A percentile compares a stretch with the other conserved stretches of the same genome.
These are phyloP conservation scores for Fusarium sp. DNA, from an alignment of 2,329 filamentous ascomycete species.

Conservation along the genomic window DNA sequence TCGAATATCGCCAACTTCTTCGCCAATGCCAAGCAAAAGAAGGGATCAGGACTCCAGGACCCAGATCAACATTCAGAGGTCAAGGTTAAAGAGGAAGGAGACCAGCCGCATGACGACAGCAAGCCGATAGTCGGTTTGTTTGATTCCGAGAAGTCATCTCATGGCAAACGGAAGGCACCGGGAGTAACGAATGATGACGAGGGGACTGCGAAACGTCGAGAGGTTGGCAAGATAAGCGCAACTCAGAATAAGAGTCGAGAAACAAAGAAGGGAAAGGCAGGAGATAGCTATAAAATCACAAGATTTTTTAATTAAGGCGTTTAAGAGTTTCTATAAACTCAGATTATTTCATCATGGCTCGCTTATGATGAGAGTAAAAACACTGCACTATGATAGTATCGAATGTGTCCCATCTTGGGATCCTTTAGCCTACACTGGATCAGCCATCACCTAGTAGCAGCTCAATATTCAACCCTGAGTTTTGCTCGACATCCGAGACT, in stretches of 20 bases:
- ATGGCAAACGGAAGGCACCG: conserved; percentile 44
- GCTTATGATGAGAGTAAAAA: not conserved
- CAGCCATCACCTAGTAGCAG: not conserved
- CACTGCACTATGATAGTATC: not conserved
- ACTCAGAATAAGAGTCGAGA: conserved; percentile 55
- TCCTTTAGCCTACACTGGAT: not conserved
- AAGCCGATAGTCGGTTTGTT: not conserved
- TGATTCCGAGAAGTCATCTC: not conserved
- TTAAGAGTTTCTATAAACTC: not conserved
- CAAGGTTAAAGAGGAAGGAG: conserved; percentile 9
- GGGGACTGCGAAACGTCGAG: conserved; percentile 41
- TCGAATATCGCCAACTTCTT: conserved; percentile 96
- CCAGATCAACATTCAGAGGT: not conserved
- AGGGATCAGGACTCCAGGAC: conserved; percentile 42
- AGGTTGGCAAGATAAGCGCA: conserved; percentile 52
- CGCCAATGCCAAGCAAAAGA: conserved; percentile 61
- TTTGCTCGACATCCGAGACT: not conserved
- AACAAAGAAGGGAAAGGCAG: conserved; percentile 76
- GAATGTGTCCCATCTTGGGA: not conserved
- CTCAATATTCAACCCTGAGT: not conserved
- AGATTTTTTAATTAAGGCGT: conserved; percentile 79
- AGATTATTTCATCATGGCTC: not conserved
- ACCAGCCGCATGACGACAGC: not conserved
- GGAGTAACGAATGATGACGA: conserved; percentile 23
- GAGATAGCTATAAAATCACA: conserved; percentile 72